Conservation (phyloP, 2,329 filamentous ascomycete genomes). For the Sclerotinia minor region DNA sequence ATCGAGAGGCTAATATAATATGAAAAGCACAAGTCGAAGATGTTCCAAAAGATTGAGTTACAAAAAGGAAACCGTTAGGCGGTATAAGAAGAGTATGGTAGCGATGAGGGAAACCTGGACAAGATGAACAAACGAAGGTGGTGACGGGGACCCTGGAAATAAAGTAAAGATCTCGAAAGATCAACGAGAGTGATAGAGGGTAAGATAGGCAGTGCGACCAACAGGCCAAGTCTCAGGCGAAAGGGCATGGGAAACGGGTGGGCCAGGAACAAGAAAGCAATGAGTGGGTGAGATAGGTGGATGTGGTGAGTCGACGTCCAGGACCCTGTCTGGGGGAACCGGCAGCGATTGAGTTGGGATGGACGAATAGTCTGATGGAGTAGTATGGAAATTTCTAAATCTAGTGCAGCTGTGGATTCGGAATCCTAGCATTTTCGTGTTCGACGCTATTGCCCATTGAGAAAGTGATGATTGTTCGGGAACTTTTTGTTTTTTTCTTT, state of each 20-base stretch:
- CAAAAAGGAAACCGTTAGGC: slow-evolving; percentile 40
- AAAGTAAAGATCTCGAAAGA: slow-evolving; percentile 40
- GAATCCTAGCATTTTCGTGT: slow-evolving; percentile 25
- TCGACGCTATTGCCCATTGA: slow-evolving; percentile 25
- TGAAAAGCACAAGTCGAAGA: slow-evolving; percentile 41
- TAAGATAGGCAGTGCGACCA: slow-evolving; percentile 39
- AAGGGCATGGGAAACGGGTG: slow-evolving; percentile 29
- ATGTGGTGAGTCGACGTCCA: slow-evolving; percentile 25
- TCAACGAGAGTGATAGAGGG: slow-evolving; percentile 39
- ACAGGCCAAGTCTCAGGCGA: slow-evolving; percentile 36
- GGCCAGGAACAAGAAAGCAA: slow-evolving; percentile 37
- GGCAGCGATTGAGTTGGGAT: slow-evolving; percentile 36
- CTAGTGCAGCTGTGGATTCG: slow-evolving; percentile 20
- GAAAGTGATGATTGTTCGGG: slow-evolving; percentile 20
- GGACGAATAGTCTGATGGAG: slow-evolving; percentile 21
- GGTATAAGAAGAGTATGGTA: slow-evolving; percentile 42
- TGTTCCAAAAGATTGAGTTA: slow-evolving; percentile 41
- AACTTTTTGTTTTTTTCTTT: background rate
- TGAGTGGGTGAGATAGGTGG: slow-evolving; percentile 23
- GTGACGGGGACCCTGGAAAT: slow-evolving; percentile 42
- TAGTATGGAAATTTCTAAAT: slow-evolving; percentile 31
- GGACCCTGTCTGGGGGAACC: slow-evolving; percentile 35
- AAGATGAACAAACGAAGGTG: slow-evolving; percentile 38
- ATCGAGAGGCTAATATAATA: slow-evolving; percentile 39
- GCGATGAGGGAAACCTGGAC: slow-evolving; percentile 38